Evolutionary conservation across 2,329 filamentous ascomycete species (phyloP).

Genomic region (Phyllosticta capitalensis): DNA sequence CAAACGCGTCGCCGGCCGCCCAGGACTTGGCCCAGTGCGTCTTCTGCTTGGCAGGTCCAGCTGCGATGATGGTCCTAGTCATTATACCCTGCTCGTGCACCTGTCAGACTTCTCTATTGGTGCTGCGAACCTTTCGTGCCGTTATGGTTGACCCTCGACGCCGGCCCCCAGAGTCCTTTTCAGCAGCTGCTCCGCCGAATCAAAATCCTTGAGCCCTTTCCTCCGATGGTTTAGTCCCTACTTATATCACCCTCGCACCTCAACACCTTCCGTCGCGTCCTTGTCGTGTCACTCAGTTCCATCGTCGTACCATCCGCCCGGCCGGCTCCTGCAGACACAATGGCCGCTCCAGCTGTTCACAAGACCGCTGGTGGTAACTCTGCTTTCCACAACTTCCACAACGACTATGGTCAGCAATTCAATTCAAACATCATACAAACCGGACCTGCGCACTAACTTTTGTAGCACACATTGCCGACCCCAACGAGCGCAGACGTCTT

Average conservation of each 20-base stretch:
- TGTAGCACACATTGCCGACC: conserved; percentile 46
- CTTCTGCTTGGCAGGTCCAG: background rate
- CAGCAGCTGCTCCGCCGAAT: background rate
- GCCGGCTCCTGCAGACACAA: background rate
- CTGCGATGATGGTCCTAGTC: background rate
- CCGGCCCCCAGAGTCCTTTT: conserved; percentile 2
- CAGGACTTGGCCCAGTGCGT: background rate
- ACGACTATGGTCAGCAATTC: conserved; percentile 46
- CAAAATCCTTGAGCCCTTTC: background rate
- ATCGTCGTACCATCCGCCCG: background rate
- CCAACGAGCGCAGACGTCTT: conserved; percentile 68
- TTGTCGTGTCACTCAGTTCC: background rate
- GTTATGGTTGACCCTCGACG: background rate
- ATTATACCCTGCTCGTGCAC: conserved; percentile 7
- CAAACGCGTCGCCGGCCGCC: background rate
- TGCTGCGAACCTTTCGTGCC: background rate
- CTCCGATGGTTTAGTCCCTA: background rate
- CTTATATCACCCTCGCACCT: background rate
- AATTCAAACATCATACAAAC: background rate
- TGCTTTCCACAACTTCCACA: conserved; percentile 54
- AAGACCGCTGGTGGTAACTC: conserved; percentile 20
- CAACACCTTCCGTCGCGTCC: background rate
- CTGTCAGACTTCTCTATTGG: background rate
- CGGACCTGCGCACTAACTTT: background rate
- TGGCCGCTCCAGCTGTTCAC: conserved; percentile 11